phyloP scores from a whole-genome alignment of 441 rosid genomes.

The Melastoma candidum region DNA sequence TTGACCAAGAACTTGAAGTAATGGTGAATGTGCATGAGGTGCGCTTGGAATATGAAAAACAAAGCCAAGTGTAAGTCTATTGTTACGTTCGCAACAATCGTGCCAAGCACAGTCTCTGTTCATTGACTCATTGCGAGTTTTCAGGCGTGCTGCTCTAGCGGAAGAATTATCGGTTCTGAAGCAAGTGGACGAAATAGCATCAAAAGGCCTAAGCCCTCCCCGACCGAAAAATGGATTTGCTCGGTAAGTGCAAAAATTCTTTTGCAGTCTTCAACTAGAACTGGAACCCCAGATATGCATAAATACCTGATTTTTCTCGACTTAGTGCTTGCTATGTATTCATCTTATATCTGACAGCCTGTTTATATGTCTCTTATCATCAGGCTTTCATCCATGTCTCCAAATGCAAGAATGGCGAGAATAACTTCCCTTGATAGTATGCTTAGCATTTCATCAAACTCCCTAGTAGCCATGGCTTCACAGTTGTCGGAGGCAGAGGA shows the following conservation, averaged over 20 bases:
- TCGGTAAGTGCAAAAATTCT: slow-evolving; percentile 34
- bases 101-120: background rate
- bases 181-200: slow-evolving; percentile 88
- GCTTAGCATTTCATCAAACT: slow-evolving; percentile 85
- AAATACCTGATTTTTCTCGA: background rate
- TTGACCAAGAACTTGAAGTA: slow-evolving; percentile 93
- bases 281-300: too few species aligned
- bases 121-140: slow-evolving; percentile 13
- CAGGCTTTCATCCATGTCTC: slow-evolving; percentile 95
- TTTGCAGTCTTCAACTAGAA: background rate
- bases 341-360: background rate
- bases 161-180: slow-evolving; percentile 85
- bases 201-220: slow-evolving; percentile 91
- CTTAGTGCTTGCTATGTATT: slow-evolving; percentile 1
- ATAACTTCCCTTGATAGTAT: slow-evolving; percentile 87
- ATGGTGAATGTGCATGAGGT: slow-evolving; percentile 99
- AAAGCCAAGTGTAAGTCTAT: slow-evolving; percentile 86
- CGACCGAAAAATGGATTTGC: slow-evolving; percentile 89
- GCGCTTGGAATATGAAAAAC: slow-evolving; percentile 92
- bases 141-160: slow-evolving; percentile 88
- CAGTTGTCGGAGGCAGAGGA: slow-evolving; percentile 99
- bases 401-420: slow-evolving; percentile 80
- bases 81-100: background rate
- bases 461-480: slow-evolving; percentile 96
- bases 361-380: slow-evolving; percentile 8